A percentile compares a stretch with the other conserved stretches of the same genome.
phyloP scores from a whole-genome alignment of 2,329 filamentous ascomycete genomes.

The Penicillium capsulatum region DNA sequence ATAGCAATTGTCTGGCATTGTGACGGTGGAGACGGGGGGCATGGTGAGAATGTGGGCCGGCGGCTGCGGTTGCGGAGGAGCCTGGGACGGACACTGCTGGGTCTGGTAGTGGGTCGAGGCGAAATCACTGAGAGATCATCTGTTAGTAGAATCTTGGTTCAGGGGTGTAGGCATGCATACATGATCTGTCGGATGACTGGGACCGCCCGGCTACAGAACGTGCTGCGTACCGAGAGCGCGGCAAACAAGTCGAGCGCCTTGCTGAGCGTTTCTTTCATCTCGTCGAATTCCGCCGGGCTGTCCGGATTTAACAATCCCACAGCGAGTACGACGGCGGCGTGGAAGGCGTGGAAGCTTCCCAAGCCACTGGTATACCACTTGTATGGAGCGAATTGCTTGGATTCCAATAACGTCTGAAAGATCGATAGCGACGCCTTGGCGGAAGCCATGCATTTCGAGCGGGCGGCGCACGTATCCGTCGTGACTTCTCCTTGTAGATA shows the following conservation, averaged over 20 bases:
- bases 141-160: too few species aligned
- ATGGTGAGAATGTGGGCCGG: constrained; percentile 12
- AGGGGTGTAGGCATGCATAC: too few species aligned
- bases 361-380: constrained; percentile 41
- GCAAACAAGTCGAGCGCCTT: constrained; percentile 33
- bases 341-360: constrained; percentile 42
- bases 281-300: constrained; percentile 26
- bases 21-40: constrained; percentile 5
- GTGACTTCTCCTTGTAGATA: constrained; percentile 33
- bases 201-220: constrained; percentile 36
- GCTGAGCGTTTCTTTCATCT: constrained; percentile 27
- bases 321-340: constrained; percentile 35
- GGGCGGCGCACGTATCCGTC: constrained; percentile 26
- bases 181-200: constrained; percentile 34
- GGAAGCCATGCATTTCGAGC: constrained; percentile 32
- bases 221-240: constrained; percentile 32
- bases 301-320: constrained; percentile 29
- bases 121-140: constrained; percentile 18
- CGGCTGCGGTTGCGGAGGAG: constrained; percentile 3
- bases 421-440: constrained; percentile 34
- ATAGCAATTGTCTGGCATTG: constrained; percentile 15
- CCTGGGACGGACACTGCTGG: constrained; percentile 3
- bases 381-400: constrained; percentile 33
- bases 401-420: constrained; percentile 31
- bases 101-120: constrained; percentile 17